These are phyloP conservation scores for Phialocephala sp. DNA, from an alignment of 2,329 filamentous ascomycete species.

Conservation along the genomic window DNA sequence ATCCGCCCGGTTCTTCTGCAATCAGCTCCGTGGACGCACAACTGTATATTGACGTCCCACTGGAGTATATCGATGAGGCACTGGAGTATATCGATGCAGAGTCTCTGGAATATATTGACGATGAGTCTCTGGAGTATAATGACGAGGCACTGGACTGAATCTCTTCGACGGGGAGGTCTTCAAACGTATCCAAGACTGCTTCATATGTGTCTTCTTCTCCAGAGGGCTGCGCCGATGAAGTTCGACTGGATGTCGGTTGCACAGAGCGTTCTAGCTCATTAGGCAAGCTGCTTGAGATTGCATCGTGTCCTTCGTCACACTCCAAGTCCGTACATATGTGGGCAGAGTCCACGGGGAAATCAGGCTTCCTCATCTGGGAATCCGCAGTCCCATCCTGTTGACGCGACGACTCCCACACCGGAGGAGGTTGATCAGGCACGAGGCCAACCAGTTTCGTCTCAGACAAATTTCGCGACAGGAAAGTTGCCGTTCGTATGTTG, in stretches of 20 bases:
- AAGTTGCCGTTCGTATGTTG: not conserved
- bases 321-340: not conserved
- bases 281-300: not conserved
- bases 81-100: conserved; percentile 19
- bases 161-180: conserved; percentile 12
- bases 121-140: conserved; percentile 17
- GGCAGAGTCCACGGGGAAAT: not conserved
- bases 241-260: not conserved
- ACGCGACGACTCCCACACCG: not conserved
- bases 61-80: conserved; percentile 18
- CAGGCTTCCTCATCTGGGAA: not conserved
- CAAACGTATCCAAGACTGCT: conserved; percentile 15
- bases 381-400: not conserved
- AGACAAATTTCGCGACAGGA: conserved; percentile 1
- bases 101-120: conserved; percentile 18
- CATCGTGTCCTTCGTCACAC: not conserved
- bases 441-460: not conserved
- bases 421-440: not conserved
- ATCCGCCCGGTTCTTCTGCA: not conserved
- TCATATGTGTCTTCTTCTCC: conserved; percentile 15
- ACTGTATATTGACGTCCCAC: conserved; percentile 15
- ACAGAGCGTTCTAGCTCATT: not conserved
- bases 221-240: not conserved
- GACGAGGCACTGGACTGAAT: conserved; percentile 17
- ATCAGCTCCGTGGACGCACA: conserved; percentile 5